Percentiles rank a stretch among this genome's conserved stretches.
phyloP scores from a whole-genome alignment of 352 stramenopile species.

The Phytophthora uliginosa region DNA sequence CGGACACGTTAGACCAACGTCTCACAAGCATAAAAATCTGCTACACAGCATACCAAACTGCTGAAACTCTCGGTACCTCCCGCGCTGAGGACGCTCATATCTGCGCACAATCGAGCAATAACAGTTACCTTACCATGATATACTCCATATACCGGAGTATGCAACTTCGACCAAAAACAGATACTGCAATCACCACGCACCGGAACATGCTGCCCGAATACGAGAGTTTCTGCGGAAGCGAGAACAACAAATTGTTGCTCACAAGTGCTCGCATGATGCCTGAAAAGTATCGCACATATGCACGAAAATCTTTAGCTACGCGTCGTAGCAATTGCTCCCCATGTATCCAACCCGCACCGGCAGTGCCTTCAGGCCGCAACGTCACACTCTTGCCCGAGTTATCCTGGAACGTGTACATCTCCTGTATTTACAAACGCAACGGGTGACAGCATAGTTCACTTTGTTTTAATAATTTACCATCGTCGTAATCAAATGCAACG shows the following conservation, averaged over 20 bases:
- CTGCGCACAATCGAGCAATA: slow-evolving; percentile 35
- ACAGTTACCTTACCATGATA: not conserved
- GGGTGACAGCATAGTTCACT: not conserved
- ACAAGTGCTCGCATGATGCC: slow-evolving; percentile 83
- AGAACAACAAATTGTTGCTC: slow-evolving; percentile 81
- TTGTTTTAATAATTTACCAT: not conserved
- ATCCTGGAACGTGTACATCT: slow-evolving; percentile 93
- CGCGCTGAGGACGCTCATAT: slow-evolving; percentile 89
- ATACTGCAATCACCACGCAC: slow-evolving; percentile 37
- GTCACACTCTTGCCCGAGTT: slow-evolving; percentile 91
- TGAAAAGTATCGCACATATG: slow-evolving; percentile 22
- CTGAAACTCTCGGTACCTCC: slow-evolving; percentile 90
- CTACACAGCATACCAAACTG: slow-evolving; percentile 72
- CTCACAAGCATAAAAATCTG: not conserved
- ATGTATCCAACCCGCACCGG: slow-evolving; percentile 42
- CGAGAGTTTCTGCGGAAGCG: slow-evolving; percentile 83
- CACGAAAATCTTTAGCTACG: not conserved
- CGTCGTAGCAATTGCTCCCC: not conserved
- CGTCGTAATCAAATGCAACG: not conserved
- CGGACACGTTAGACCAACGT: not conserved
- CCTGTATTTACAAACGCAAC: slow-evolving; percentile 40
- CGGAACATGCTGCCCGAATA: slow-evolving; percentile 92
- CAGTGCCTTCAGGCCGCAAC: slow-evolving; percentile 86
- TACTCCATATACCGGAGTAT: not conserved
- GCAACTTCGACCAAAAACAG: not conserved